These are phyloP conservation scores for Daucus carota DNA, from an alignment of 129 eudicot species.

Conservation along the genomic window DH1_v3.0 NC_030388.2:25970501-25971000, in stretches of 20 bases:
- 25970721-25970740: neutral
- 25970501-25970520: neutral
- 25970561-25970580: neutral
- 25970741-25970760: neutral
- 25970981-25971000: too few species aligned
- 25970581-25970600: neutral
- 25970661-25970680: neutral
- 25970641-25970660: neutral
- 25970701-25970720: neutral
- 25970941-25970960: neutral
- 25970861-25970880: neutral
- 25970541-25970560: too few species aligned
- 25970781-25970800: neutral
- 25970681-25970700: neutral
- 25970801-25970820: neutral
- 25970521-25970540: neutral
- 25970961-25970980: neutral
- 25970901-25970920: neutral
- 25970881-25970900: neutral
- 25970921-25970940: neutral
- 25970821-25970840: too few species aligned
- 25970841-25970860: neutral
- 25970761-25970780: neutral
- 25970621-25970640: too few species aligned
- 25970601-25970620: neutral